Base-by-base conservation (phyloP, 352 stramenopile species). In the Pythium aquatile region DNA sequence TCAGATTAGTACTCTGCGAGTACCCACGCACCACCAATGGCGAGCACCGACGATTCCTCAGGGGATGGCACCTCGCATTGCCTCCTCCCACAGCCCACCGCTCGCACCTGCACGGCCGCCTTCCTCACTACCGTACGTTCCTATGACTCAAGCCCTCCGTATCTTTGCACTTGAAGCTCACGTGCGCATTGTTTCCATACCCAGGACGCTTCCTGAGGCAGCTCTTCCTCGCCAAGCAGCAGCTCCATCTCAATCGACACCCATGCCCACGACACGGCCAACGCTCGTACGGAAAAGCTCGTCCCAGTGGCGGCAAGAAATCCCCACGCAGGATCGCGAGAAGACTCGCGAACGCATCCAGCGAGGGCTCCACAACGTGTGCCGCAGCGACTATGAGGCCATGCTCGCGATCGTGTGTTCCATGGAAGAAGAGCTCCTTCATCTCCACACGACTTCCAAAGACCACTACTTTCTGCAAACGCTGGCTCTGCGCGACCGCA, bases 381-480 rank as follows among this genome's bases (percentile, higher is more conserved):
- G 73, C 52, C 69, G 79, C 11, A 79, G 74, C 37, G 76, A 90
- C 66, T 90, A 85, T 51, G 80, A 91, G n/a, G 68, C 75, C 48
- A 77, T 94, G 26, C 59, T 91, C 58, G 53, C 76, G 17, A 64
- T 94, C 30, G 61, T 92, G 3, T 75, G 81, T 11, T 76, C 85
- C 10, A 77, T 94, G 71, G 85, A 94, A 46, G 85, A 94, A 64
- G 83, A 94, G 66, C 67, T 94, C 35, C 65, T 94, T 59, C 81
- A 94, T 65, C 77, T 90, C 54, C 85, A 87, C 48, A 88, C 80
- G 10, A 83, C 67, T 33, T 87, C 85, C 28, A 83, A 72, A 51
- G 71, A 87, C 51, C 76, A 88, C 59, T 94, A 91, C 60, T 71
- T 78, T 54, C 63, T 86, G 26, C 83, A 92, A 64, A 77, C 81